Percentiles rank a stretch among this genome's conserved stretches.
Conservation (phyloP, 2,329 filamentous ascomycete species). For the Aureobasidium namibiae region DNA sequence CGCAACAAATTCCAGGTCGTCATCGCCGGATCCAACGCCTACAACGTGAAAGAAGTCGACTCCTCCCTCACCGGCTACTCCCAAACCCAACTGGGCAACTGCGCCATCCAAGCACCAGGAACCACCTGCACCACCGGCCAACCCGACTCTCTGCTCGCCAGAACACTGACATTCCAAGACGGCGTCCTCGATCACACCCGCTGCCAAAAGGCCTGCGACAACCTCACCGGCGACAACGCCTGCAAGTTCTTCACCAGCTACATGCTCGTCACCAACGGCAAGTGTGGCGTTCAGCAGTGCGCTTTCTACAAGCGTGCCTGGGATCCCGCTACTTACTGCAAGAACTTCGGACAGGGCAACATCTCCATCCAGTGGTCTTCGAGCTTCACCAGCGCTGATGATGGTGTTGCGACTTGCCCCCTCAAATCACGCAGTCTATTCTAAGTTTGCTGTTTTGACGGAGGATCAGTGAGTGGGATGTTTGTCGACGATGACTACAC, state of each 20-base stretch:
- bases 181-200: constrained; percentile 10
- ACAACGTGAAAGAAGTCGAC: constrained; percentile 12
- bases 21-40: constrained; percentile 36
- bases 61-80: not conserved
- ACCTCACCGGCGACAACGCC: not conserved
- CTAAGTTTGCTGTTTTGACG: too few species aligned
- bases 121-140: too few species aligned
- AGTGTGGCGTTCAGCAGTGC: constrained; percentile 27
- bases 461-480: too few species aligned
- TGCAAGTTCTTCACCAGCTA: constrained; percentile 27
- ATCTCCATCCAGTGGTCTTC: not conserved
- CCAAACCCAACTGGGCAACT: too few species aligned
- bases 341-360: not conserved
- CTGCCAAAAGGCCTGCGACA: constrained; percentile 1
- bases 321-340: not conserved
- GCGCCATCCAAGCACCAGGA: not conserved
- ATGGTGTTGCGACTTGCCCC: not conserved
- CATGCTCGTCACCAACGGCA: constrained; percentile 26
- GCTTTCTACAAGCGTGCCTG: constrained; percentile 23
- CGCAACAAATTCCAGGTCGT: constrained; percentile 30
- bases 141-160: not conserved
- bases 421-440: too few species aligned
- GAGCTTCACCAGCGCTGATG: not conserved
- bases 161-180: constrained; percentile 5
- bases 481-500: too few species aligned